phyloP scores from a whole-genome alignment of 2,329 filamentous ascomycete species.

The Nemania sp. region DNA sequence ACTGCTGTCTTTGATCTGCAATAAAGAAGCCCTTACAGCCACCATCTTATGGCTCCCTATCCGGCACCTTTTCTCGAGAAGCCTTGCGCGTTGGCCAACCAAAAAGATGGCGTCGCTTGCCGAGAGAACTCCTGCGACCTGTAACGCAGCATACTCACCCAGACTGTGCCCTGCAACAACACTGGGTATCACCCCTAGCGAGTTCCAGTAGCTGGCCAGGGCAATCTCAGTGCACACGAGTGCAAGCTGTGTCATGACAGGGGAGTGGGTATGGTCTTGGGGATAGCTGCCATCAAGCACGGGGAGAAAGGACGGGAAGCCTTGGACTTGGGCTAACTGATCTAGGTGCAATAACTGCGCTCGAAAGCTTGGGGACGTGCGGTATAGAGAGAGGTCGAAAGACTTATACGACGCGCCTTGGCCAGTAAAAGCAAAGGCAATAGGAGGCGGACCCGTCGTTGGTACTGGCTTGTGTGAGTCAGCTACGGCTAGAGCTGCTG shows the following conservation, averaged over 20 bases:
- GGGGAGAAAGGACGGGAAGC: neutral
- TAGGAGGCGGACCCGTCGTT: neutral
- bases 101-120: conserved; percentile 69
- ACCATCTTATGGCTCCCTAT: neutral
- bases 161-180: conserved; percentile 65
- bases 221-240: conserved; percentile 57
- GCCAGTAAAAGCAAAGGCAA: conserved; percentile 32
- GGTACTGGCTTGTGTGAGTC: conserved; percentile 48
- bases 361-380: too few relatives aligned
- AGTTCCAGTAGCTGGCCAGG: conserved; percentile 54
- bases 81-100: conserved; percentile 52
- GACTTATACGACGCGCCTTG: conserved; percentile 26
- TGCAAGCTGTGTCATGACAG: conserved; percentile 47
- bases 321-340: conserved; percentile 35
- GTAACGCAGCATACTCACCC: conserved; percentile 72
- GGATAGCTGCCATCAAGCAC: neutral
- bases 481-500: conserved; percentile 45
- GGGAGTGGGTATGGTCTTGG: too few relatives aligned
- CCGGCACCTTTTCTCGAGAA: neutral
- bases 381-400: too few relatives aligned
- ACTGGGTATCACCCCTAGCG: conserved; percentile 54
- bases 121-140: conserved; percentile 69
- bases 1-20: too few relatives aligned
- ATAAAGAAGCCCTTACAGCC: neutral
- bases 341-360: conserved; percentile 34